A percentile compares a stretch with the other conserved stretches of the same genome.
phyloP scores from a whole-genome alignment of 2,329 filamentous ascomycete species.

The Clarireedia hainanense region DNA sequence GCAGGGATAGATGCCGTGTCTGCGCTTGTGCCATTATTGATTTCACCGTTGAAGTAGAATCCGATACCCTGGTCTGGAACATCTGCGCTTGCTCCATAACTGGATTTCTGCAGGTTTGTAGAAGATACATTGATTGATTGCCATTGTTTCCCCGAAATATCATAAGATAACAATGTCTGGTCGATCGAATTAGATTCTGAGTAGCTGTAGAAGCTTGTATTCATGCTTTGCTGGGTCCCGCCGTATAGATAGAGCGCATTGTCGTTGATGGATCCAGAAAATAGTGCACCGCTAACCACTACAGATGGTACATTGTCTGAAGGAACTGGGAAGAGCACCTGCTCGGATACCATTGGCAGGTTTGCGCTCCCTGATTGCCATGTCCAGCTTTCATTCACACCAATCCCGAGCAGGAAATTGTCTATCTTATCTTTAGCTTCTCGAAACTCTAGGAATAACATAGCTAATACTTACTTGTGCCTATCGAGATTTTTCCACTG shows the following conservation, averaged over 20 bases:
- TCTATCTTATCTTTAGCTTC: conserved; percentile 5
- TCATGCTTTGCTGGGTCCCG: conserved; percentile 11
- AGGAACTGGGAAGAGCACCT: conserved; percentile 2
- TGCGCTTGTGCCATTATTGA: conserved; percentile 6
- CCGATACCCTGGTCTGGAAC: conserved; percentile 11
- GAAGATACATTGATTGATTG: background rate
- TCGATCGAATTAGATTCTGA: conserved; percentile 1
- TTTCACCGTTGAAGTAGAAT: conserved; percentile 19
- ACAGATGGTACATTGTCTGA: background rate
- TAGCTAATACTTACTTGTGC: conserved; percentile 12
- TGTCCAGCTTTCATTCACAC: conserved; percentile 11
- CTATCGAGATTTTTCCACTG: conserved; percentile 2
- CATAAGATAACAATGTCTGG: background rate
- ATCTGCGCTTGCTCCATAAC: conserved; percentile 8
- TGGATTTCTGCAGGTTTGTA: conserved; percentile 4
- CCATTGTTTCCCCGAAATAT: conserved; percentile 2
- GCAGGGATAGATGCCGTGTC: background rate
- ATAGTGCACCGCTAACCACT: conserved; percentile 7
- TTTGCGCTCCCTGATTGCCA: conserved; percentile 7
- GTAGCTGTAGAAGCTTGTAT: conserved; percentile 11
- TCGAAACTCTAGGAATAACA: no score
- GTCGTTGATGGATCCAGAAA: conserved; percentile 2
- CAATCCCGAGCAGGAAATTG: conserved; percentile 11
- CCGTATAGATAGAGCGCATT: conserved; percentile 14
- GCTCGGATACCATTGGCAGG: conserved; percentile 4